These are phyloP conservation scores for Nitzschia sp. DNA, from an alignment of 108 stramenopile genomes.

Conservation along the genomic window DNA sequence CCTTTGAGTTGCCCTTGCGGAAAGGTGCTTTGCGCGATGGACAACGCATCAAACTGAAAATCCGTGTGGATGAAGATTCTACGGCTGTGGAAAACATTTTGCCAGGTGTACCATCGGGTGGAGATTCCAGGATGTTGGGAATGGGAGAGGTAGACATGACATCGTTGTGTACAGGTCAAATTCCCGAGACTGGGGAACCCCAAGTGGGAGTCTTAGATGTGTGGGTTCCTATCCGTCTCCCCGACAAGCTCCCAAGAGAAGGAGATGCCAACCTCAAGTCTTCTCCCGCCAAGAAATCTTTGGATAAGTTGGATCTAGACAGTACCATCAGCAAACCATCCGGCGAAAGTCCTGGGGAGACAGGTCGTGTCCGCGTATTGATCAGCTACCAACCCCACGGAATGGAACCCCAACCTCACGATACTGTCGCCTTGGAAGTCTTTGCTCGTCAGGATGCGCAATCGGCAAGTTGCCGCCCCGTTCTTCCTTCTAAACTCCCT, in stretches of 20 bases:
- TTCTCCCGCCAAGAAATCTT: neutral
- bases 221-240: slow-evolving; percentile 60
- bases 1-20: slow-evolving; percentile 54
- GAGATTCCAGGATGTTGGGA: slow-evolving; percentile 62
- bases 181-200: slow-evolving; percentile 37
- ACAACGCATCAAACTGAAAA: slow-evolving; percentile 33
- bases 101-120: slow-evolving; percentile 44
- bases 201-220: slow-evolving; percentile 55
- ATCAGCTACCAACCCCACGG: slow-evolving; percentile 78
- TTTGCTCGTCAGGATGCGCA: slow-evolving; percentile 67
- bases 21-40: slow-evolving; percentile 67
- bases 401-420: slow-evolving; percentile 64
- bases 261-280: slow-evolving; percentile 6
- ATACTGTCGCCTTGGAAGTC: slow-evolving; percentile 77
- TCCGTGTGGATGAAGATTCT: slow-evolving; percentile 75
- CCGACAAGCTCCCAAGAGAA: slow-evolving; percentile 12
- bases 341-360: neutral
- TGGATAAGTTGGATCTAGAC: slow-evolving; percentile 1
- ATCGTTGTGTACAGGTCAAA: slow-evolving; percentile 59
- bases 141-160: slow-evolving; percentile 66
- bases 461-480: slow-evolving; percentile 42
- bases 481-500: slow-evolving; percentile 64
- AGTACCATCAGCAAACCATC: slow-evolving; percentile 3
- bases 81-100: slow-evolving; percentile 51
- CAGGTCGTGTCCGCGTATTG: slow-evolving; percentile 64